phyloP scores from a whole-genome alignment of 306 rosid genomes.

The Hippophae gyantsensis region DNA sequence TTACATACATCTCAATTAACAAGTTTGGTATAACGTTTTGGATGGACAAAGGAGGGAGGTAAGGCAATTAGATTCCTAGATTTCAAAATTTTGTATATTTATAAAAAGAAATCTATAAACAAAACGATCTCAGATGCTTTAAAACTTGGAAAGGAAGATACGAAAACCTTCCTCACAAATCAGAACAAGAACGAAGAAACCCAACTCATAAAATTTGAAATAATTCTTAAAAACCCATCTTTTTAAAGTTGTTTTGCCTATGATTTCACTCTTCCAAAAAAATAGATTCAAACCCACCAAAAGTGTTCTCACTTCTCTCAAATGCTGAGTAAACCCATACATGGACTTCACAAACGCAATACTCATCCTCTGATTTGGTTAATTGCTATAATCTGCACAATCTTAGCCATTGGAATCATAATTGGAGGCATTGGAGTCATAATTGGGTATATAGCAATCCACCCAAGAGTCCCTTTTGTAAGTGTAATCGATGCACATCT shows the following conservation, averaged over 20 bases:
- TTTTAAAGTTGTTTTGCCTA: slow-evolving; percentile 4
- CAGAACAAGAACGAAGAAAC: slow-evolving; percentile 27
- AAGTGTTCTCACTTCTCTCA: slow-evolving; percentile 18
- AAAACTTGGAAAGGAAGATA: slow-evolving; percentile 67
- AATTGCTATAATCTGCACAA: slow-evolving; percentile 49
- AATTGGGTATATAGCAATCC: slow-evolving; percentile 50
- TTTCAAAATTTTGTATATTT: not conserved
- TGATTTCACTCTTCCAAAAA: no score
- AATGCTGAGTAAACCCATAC: slow-evolving; percentile 13
- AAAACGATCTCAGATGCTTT: slow-evolving; percentile 27
- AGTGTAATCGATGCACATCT: slow-evolving; percentile 46
- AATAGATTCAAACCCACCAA: slow-evolving; percentile 3
- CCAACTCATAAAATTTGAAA: slow-evolving; percentile 27
- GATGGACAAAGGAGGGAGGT: not conserved
- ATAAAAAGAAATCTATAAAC: not conserved
- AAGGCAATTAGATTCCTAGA: slow-evolving; percentile 17
- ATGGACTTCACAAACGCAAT: slow-evolving; percentile 14
- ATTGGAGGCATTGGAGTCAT: slow-evolving; percentile 43
- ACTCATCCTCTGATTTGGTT: slow-evolving; percentile 55
- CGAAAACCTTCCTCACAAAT: slow-evolving; percentile 70
- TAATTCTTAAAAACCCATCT: slow-evolving; percentile 4
- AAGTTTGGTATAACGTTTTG: slow-evolving; percentile 57
- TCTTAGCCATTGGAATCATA: slow-evolving; percentile 44
- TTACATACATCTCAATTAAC: slow-evolving; percentile 4
- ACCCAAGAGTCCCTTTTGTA: slow-evolving; percentile 62